Percentiles rank a stretch among this genome's conserved stretches.
These are phyloP conservation scores for Paralagenidium karlingii DNA, from an alignment of 352 stramenopile genomes.

Conservation along the genomic window DNA sequence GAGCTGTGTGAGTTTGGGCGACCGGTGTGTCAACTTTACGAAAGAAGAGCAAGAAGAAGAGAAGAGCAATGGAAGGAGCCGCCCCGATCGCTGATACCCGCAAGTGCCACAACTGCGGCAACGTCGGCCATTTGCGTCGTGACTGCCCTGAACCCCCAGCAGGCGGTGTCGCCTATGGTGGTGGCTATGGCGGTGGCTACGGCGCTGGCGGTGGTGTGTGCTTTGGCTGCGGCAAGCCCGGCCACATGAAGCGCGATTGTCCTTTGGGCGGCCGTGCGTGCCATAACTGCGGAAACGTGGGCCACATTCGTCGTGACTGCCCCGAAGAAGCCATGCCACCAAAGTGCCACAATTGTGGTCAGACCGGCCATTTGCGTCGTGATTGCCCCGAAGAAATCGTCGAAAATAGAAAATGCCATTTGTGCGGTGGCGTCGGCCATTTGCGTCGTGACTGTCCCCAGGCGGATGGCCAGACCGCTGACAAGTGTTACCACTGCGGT, in stretches of 20 bases:
- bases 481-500: conserved; percentile 80
- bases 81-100: too few species aligned
- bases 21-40: too few species aligned
- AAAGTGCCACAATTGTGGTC: conserved; percentile 74
- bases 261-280: conserved; percentile 44
- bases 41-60: too few species aligned
- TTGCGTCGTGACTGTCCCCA: conserved; percentile 71
- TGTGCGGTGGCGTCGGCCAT: conserved; percentile 54
- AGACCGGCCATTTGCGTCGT: conserved; percentile 51
- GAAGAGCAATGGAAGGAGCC: too few species aligned
- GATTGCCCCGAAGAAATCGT: conserved; percentile 56
- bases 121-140: conserved; percentile 55
- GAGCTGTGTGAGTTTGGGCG: too few species aligned
- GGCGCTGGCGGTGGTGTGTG: conserved; percentile 18
- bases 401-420: conserved; percentile 66
- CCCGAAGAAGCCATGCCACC: conserved; percentile 53
- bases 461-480: conserved; percentile 26
- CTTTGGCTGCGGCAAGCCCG: conserved; percentile 67
- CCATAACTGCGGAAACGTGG: conserved; percentile 72
- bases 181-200: conserved; percentile 13
- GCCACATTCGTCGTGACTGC: conserved; percentile 72
- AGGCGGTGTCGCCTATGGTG: conserved; percentile 11
- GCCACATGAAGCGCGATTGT: conserved; percentile 77
- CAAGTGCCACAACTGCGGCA: conserved; percentile 76
- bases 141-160: conserved; percentile 54